Percentiles rank a stretch among this genome's conserved stretches.
Evolutionary conservation across 2,329 filamentous ascomycete genomes (phyloP).

Genomic region (Fusarium scirpi): DNA sequence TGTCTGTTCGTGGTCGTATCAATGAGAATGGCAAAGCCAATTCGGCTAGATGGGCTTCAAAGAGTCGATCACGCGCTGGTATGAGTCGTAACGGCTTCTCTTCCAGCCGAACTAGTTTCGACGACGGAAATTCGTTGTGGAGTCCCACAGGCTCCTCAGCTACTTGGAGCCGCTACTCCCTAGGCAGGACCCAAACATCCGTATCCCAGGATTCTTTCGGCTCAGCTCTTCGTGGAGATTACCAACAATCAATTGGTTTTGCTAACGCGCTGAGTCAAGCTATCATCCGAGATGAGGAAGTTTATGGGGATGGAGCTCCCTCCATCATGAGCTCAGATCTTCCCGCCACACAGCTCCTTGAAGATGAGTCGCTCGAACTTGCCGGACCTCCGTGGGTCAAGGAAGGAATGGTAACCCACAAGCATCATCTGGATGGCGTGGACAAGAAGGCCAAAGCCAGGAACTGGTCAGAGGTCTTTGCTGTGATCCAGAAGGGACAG

Average conservation of each 20-base stretch:
- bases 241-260: constrained; percentile 96
- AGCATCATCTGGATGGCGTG: constrained; percentile 90
- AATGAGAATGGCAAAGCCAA: constrained; percentile 66
- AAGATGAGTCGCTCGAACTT: constrained; percentile 92
- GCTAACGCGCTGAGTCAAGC: constrained; percentile 96
- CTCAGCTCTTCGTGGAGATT: constrained; percentile 81
- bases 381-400: constrained; percentile 98
- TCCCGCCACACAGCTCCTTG: constrained; percentile 74
- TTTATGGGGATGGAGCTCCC: constrained; percentile 61
- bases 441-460: constrained; percentile 95
- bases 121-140: constrained; percentile 91
- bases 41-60: constrained; percentile 82
- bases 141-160: constrained; percentile 88
- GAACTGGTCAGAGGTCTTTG: constrained; percentile 95
- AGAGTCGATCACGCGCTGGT: constrained; percentile 81
- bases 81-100: constrained; percentile 84
- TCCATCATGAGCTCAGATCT: constrained; percentile 71
- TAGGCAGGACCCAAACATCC: constrained; percentile 89
- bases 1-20: constrained; percentile 77
- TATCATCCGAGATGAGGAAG: constrained; percentile 89
- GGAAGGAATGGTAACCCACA: constrained; percentile 94
- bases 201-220: constrained; percentile 93
- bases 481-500: constrained; percentile 93
- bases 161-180: constrained; percentile 93
- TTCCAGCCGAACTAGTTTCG: constrained; percentile 93